Conservation (phyloP, 768 basidiomycete species). For the Podaxis rugospora region DNA sequence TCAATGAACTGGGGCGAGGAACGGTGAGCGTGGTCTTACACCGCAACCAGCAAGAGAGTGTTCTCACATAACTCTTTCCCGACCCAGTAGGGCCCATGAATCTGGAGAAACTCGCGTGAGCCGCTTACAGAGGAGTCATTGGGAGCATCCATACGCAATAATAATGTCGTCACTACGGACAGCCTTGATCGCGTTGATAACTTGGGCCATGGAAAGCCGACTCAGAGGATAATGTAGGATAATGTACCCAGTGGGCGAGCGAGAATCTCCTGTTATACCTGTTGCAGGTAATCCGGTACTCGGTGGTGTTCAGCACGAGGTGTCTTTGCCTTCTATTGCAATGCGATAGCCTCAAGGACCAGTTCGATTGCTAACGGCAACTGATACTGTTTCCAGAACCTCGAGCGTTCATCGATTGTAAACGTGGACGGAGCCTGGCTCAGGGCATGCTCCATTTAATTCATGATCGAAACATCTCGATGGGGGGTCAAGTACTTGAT, state of each 20-base stretch:
- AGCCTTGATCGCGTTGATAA: not conserved
- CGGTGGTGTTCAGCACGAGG: not conserved
- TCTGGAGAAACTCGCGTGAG: constrained; percentile 5
- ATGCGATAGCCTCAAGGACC: not conserved
- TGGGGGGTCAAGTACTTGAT: too few species aligned
- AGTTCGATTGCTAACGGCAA: too few species aligned
- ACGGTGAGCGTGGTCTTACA: not conserved
- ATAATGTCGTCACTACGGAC: constrained; percentile 19
- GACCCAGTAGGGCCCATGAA: constrained; percentile 23
- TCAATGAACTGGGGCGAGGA: constrained; percentile 20
- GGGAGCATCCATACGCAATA: constrained; percentile 18
- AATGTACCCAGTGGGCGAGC: not conserved
- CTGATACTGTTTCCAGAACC: too few species aligned
- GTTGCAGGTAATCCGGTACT: not conserved
- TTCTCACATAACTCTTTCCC: constrained; percentile 21
- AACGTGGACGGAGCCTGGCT: too few species aligned
- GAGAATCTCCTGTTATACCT: not conserved
- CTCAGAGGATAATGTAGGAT: not conserved
- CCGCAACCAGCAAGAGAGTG: not conserved
- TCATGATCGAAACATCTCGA: too few species aligned
- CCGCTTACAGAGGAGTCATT: not conserved
- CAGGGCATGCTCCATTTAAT: too few species aligned
- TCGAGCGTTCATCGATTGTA: too few species aligned
- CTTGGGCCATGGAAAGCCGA: not conserved
- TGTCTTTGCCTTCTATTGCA: not conserved